Base-by-base conservation (phyloP, 805 yeast species). In the Wickerhamomyces xylosicus region DNA sequence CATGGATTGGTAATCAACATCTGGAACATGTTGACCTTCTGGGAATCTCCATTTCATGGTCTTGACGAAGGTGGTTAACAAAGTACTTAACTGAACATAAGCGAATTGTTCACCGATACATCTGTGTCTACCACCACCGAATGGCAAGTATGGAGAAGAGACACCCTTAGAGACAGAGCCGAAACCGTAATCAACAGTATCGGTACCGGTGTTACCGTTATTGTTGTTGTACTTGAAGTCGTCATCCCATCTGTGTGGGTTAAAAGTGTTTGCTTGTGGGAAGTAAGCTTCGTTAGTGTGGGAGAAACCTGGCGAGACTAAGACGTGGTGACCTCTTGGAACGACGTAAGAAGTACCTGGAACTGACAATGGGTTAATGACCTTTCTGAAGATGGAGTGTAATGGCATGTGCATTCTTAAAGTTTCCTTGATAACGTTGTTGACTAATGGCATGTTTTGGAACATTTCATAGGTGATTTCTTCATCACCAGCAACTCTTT, bases 81-180 rank as follows among this genome's bases (percentile, higher is more conserved):
- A 69, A 37, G 92, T 79, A 37, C 95, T 95, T 48, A 92, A 73
- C 69, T 92, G 98, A 49, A 81, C 78, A 61, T 79, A 85, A 19
- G 98, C 98, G 66, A 92, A 92, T 60, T 90, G 97, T 65, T 92
- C 98, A 59, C 98, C 98, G 56, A 92, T 90, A 67, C 98, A 92
- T 68, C 98, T 83, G 63, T 92, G 98, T 72, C 98, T 84, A 50
- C 98, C 98, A 62, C 97, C 98, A 52, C 98, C 98, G 56, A 92
- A 92, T 40, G 98, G 98, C 59, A 92, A 75, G 65, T 86, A 92
- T 42, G 97, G 95, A 33, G 96, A 85, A 22, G 85, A 69, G 38
- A 90, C 97, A 65, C 97, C 98, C 66, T 92, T 92, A 35, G 95
- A 79, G 47, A 92, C 85, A 43, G 85, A 84, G 58, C 97, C 97